These are phyloP conservation scores for Leccinellum rugosiceps DNA, from an alignment of 768 basidiomycete species.

Conservation along the genomic window DNA sequence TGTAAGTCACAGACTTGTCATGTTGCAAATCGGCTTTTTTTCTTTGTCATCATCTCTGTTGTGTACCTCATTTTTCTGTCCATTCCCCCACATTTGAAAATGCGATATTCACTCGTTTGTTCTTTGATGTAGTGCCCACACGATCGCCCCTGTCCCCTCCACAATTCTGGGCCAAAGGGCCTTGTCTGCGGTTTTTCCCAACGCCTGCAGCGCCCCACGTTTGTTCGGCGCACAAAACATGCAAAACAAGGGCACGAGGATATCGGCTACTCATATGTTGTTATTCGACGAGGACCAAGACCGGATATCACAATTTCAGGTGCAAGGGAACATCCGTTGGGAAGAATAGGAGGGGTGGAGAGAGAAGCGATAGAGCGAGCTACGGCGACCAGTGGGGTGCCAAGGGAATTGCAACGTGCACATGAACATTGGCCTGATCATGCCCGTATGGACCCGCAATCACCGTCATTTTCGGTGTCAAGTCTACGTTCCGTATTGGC, in stretches of 20 bases:
- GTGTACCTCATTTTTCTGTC: background rate
- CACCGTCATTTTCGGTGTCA: slow-evolving; percentile 21
- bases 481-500: slow-evolving; percentile 3
- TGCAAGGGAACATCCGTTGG: slow-evolving; percentile 12
- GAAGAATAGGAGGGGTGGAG: slow-evolving; percentile 31
- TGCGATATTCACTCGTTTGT: slow-evolving; percentile 1
- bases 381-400: slow-evolving; percentile 13
- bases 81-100: slow-evolving; percentile 20
- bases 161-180: slow-evolving; percentile 47
- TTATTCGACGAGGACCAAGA: slow-evolving; percentile 75
- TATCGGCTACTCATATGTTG: slow-evolving; percentile 85
- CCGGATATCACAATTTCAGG: slow-evolving; percentile 36
- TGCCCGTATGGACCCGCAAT: slow-evolving; percentile 22
- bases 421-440: slow-evolving; percentile 18
- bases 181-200: slow-evolving; percentile 83
- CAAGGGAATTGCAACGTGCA: slow-evolving; percentile 25
- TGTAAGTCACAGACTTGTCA: slow-evolving; percentile 42
- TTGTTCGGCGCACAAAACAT: slow-evolving; percentile 87
- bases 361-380: slow-evolving; percentile 29
- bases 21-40: background rate
- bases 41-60: background rate
- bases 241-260: slow-evolving; percentile 83
- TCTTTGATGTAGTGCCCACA: slow-evolving; percentile 73
- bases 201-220: slow-evolving; percentile 80
- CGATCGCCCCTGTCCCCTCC: slow-evolving; percentile 79